Base-by-base conservation (phyloP, 2,329 filamentous ascomycete species). In the Thelonectria olida region DNA sequence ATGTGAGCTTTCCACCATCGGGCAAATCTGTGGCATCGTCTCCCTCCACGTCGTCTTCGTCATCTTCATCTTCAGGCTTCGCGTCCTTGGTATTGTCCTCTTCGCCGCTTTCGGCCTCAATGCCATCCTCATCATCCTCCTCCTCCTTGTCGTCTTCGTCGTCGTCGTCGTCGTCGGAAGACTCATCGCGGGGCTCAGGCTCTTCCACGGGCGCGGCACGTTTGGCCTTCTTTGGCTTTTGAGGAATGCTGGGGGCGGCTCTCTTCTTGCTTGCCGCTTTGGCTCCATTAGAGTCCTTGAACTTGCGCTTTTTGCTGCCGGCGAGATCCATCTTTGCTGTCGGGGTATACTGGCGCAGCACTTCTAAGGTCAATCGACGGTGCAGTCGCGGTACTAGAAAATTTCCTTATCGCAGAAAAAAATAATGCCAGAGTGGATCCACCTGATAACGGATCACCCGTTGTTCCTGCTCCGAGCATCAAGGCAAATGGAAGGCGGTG, bases 271-370 rank as follows among this genome's bases (percentile, higher is more conserved):
- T 72, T 36, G 44, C 68, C 61, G 34, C 70, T 68, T 72, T 72
- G 45, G 71, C 64, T 9, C 73, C 66, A 58, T 78, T 74, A 53
- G 70, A 73, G 60, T 74, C 76, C 67, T 73, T 77, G 58, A 76
- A 75, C 66, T 79, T 80, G 61, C 82, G 78, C 75, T 84, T 84
- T 67, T 82, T 83, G 70, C 68, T 78, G 47, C 74, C 67, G 45
- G 72, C 66, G 61, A 73, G 68, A 66, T 75, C 73, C 77, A 79
- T 79, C 12, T 54, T 75, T 61, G 45, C 22, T 31, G 41, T 66
- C 61, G 45, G 67, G 54, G 19, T 27, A 28, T 65, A 50, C 54
- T 64, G 41, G 25, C 13, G 20, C 52, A 44, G 49, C 39, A 48
- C 23, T 50, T 17, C 49, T 61, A 63, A 51, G 52, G 39, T 63